Base-by-base conservation (phyloP, 352 stramenopile genomes). In the Phytophthora colocasiae region DNA sequence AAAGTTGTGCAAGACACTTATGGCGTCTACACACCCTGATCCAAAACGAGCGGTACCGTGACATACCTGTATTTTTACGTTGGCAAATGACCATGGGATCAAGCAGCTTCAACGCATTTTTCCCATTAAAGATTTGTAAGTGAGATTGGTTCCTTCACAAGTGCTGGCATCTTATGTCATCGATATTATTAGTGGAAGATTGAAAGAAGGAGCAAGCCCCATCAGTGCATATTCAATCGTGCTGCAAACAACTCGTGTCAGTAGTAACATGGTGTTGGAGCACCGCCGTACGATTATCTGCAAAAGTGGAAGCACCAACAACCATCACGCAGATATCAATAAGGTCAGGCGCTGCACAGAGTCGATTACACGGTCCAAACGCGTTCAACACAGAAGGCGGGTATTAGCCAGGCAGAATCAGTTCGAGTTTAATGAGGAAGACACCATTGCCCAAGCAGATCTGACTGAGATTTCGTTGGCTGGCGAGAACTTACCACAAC, bases 391-490 rank as follows among this genome's bases (percentile, higher is more conserved):
- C 34, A 63, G 54, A 2, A 40, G 46, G 15, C 50, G 24, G n/a
- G 31, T 63, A 46, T 15, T 63, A 14, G 36, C 39, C 15, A 71
- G 56, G 14, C 66, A 57, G 22, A 70, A 74, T 17, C 61, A 71
- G 31, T 40, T 60, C 12, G 48, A 62, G 1, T 58, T 61, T 47
- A 48, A 79, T 34, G 50, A 71, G 17, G 29, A 55, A 5, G 56
- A 78, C 54, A 27, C 53, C 12, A 60, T 65, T 11, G 41, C 59
- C 24, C 68, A 61, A 43, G 46, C 65, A 0, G 75, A 81, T 3
- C 57, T 91, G n/a, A 89, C 80, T 40, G 83, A 91, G 64, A 90
- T 91, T 44, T 91, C 83, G 17, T 69, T 91, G 15, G 65, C 11
- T 48, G 58, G 46, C 8, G 69, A 63, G 6, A 32, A 29, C 4